Base-by-base conservation (phyloP, 192 early-diverging fungal genomes). In the Coemansia sp. region DNA sequence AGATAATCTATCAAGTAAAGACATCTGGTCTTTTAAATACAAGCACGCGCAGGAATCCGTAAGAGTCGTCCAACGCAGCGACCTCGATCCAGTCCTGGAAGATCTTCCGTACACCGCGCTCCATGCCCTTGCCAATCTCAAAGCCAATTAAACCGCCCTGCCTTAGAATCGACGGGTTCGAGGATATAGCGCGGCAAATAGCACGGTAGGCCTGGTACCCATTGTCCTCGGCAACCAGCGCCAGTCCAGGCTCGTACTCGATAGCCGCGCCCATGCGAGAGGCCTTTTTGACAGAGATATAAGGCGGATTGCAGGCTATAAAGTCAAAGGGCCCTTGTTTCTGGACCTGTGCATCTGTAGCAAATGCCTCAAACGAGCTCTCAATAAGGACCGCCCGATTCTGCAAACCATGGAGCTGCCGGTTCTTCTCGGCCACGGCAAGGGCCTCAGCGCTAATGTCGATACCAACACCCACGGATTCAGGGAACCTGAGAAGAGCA, bases 271-370 rank as follows among this genome's bases (percentile, higher is more conserved):
- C 46, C 50, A 75, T 58, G 8, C 59, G 47, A 0, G 47, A 60
- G 0, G 56, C 77, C 9, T 58, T 75, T 4, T 39, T 60, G 3
- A 45, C 24, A 17, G 80, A 67, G 19, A 89, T 59, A 41, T 90
- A 90, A 0, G 88, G 88, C 18, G 88, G 88, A 39, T 90, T 90
- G 50, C 86, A 88, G 1, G 84, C 73, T 5, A 90, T 63, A 24
- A 84, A 39, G 60, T 90, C 83, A 26, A 81, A 82, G 0, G 79
- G 67, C 0, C 53, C 40, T 9, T 55, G 24, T 5, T 35, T 18
- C 24, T 54, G 7, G 14, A 77, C 37, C 7, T n/a, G 14, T 0
- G 54, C 44, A 11, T 67, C 62, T 0, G 45, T 37, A 4, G 58
- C 55, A 20, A 85, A 62, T 1, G 58, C 33, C 10, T 74, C 60